These are phyloP conservation scores for Colletotrichum australisinense DNA, from an alignment of 2,329 filamentous ascomycete species.

Conservation along the genomic window DNA sequence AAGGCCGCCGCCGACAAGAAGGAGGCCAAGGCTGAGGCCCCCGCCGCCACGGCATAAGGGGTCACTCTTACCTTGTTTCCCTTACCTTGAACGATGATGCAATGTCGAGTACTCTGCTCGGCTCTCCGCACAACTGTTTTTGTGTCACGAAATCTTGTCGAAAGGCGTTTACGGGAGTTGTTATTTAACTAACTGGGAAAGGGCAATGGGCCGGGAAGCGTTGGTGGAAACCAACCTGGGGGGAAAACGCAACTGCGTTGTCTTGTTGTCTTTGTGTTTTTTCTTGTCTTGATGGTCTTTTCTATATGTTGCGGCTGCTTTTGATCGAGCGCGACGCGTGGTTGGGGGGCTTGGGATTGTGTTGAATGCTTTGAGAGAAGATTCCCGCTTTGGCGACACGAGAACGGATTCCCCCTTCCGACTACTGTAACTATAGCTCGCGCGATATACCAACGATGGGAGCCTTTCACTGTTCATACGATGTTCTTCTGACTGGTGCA, in stretches of 20 bases:
- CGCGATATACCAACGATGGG: slow-evolving; percentile 34
- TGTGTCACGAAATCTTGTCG: slow-evolving; percentile 33
- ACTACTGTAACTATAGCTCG: slow-evolving; percentile 34
- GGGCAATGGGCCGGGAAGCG: slow-evolving; percentile 22
- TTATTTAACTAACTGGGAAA: slow-evolving; percentile 26
- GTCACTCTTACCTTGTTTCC: not conserved
- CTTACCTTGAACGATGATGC: slow-evolving; percentile 12
- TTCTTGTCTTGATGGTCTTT: not conserved
- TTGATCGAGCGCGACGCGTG: not conserved
- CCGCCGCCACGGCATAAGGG: slow-evolving; percentile 32
- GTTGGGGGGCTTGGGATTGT: not conserved
- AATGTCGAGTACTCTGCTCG: not conserved
- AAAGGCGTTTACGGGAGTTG: slow-evolving; percentile 34
- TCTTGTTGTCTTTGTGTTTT: slow-evolving; percentile 7
- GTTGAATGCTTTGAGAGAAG: not conserved
- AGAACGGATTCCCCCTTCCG: not conserved
- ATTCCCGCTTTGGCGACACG: not conserved
- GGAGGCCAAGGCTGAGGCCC: slow-evolving; percentile 32
- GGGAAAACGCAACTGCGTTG: slow-evolving; percentile 29
- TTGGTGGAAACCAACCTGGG: slow-evolving; percentile 22
- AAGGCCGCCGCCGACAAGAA: slow-evolving; percentile 51
- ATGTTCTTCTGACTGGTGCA: too few relatives aligned
- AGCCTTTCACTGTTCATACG: slow-evolving; percentile 27
- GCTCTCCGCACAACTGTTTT: slow-evolving; percentile 14
- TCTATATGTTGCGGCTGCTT: not conserved